Conservation (phyloP, 2,329 filamentous ascomycete genomes). For the Fusarium caatingaense region DNA sequence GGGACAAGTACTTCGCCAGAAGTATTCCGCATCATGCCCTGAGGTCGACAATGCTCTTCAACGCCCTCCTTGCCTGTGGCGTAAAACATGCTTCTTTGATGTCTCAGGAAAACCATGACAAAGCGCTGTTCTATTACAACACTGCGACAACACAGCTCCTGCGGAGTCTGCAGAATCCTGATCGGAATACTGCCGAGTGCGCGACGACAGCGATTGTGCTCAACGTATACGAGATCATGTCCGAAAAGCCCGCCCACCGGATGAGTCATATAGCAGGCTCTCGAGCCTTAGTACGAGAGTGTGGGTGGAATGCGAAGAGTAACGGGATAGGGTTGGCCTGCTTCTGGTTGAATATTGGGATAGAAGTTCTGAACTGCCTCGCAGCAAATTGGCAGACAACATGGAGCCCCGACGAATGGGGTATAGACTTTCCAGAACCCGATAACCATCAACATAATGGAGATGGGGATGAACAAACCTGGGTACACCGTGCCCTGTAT, state of each 20-base stretch:
- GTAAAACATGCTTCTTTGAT: constrained; percentile 82
- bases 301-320: constrained; percentile 84
- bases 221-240: constrained; percentile 95
- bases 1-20: constrained; percentile 85
- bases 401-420: constrained; percentile 93
- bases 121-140: constrained; percentile 85
- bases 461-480: constrained; percentile 71
- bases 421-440: constrained; percentile 76
- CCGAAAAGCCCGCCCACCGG: constrained; percentile 78
- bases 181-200: constrained; percentile 85
- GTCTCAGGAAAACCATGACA: constrained; percentile 79
- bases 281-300: constrained; percentile 87
- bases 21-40: constrained; percentile 86
- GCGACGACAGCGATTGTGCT: constrained; percentile 88
- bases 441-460: constrained; percentile 58
- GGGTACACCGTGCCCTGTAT: constrained; percentile 91
- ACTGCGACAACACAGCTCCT: constrained; percentile 83
- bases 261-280: constrained; percentile 92
- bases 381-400: constrained; percentile 88
- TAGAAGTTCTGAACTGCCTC: constrained; percentile 90
- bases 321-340: constrained; percentile 85
- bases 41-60: constrained; percentile 86
- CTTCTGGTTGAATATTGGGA: constrained; percentile 92
- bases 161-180: constrained; percentile 82
- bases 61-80: constrained; percentile 89